phyloP scores from a whole-genome alignment of 2,329 filamentous ascomycete species.

The Colletotrichum coccodes region DNA sequence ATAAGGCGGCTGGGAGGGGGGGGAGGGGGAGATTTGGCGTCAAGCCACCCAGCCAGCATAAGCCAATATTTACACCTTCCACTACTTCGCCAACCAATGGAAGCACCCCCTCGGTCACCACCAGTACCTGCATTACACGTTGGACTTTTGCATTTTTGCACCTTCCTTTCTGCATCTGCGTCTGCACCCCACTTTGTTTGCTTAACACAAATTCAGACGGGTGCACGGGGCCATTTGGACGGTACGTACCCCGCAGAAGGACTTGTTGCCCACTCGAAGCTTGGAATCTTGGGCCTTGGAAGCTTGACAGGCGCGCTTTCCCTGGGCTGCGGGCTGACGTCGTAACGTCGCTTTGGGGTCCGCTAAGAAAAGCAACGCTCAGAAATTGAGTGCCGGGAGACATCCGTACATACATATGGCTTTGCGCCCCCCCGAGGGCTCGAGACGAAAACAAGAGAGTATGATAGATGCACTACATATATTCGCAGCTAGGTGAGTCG shows the following conservation, averaged over 20 bases:
- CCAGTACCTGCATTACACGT: neutral
- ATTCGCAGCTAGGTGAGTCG: neutral
- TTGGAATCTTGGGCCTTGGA: neutral
- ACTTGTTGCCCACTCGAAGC: neutral
- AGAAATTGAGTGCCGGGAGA: neutral
- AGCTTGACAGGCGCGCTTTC: neutral
- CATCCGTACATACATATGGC: neutral
- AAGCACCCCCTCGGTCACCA: neutral
- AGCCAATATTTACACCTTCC: neutral
- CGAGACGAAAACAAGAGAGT: neutral
- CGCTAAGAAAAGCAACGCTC: neutral
- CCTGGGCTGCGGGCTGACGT: neutral
- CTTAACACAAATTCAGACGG: too few species aligned
- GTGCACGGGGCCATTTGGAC: too few species aligned
- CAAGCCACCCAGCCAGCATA: constrained; percentile 22
- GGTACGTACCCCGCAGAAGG: neutral
- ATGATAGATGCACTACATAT: neutral
- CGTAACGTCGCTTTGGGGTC: neutral
- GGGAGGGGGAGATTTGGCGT: constrained; percentile 32
- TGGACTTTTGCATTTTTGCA: neutral
- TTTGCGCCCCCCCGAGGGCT: neutral
- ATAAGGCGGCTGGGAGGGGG: constrained; percentile 15
- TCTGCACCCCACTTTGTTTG: neutral
- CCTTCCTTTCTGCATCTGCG: neutral
- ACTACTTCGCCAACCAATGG: neutral